Evolutionary conservation across 331 rosid species (phyloP).

Genomic region (Rhamnella rubrinervis): DNA sequence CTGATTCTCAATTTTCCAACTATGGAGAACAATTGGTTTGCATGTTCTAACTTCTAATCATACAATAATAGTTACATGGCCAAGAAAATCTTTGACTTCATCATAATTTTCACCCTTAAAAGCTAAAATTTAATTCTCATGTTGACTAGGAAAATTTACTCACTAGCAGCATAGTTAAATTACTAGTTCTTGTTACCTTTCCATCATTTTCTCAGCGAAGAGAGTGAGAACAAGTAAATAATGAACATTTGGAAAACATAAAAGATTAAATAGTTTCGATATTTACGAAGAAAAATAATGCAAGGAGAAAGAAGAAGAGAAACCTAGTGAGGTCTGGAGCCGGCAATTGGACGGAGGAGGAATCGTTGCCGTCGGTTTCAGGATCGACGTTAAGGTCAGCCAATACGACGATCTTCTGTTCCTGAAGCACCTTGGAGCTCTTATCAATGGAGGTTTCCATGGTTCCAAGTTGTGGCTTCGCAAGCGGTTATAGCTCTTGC

Average conservation of each 20-base stretch:
- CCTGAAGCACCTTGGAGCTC: slow-evolving; percentile 32
- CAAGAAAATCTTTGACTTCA: too few relatives aligned
- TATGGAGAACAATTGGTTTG: background rate
- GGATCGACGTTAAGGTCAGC: slow-evolving; percentile 88
- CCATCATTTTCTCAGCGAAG: slow-evolving; percentile 11
- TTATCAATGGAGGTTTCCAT: slow-evolving; percentile 29
- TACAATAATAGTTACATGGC: too few relatives aligned
- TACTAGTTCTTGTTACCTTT: too few relatives aligned
- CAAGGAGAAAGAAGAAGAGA: slow-evolving; percentile 2
- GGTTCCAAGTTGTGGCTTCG: slow-evolving; percentile 15
- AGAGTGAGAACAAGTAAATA: background rate
- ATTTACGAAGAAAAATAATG: background rate
- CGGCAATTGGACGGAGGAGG: slow-evolving; percentile 37
- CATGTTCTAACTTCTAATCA: background rate
- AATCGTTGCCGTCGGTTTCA: slow-evolving; percentile 51
- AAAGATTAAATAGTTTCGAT: background rate
- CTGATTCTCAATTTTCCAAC: background rate
- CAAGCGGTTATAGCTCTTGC: slow-evolving; percentile 14
- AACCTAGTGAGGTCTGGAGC: slow-evolving; percentile 52
- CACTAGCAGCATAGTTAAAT: too few relatives aligned
- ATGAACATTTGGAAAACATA: background rate
- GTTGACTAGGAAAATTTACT: too few relatives aligned
- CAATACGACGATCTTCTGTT: slow-evolving; percentile 53
- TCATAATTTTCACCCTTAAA: too few relatives aligned
- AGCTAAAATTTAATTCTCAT: too few relatives aligned